Conservation (phyloP, 2,329 filamentous ascomycete genomes). For the Colletotrichum tropicicola region DNA sequence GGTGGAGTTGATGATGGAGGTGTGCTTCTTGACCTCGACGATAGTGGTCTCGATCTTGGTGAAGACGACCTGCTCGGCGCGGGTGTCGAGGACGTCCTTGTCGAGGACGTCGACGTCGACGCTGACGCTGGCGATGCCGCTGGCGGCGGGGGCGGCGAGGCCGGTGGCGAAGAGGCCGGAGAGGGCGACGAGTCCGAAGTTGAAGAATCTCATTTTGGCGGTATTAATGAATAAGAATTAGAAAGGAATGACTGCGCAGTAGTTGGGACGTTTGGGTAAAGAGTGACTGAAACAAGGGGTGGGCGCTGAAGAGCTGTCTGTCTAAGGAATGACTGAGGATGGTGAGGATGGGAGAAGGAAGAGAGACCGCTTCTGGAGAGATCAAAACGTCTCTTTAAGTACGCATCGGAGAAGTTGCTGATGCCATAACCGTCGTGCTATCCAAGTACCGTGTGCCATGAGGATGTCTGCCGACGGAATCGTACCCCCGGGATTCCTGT, state of each 20-base stretch:
- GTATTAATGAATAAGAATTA: conserved; percentile 3
- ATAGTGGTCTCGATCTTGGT: conserved; percentile 20
- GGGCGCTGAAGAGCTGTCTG: background rate
- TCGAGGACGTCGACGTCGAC: background rate
- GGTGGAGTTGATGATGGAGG: conserved; percentile 21
- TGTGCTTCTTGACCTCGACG: conserved; percentile 24
- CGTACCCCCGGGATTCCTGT: background rate
- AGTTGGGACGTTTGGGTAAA: conserved; percentile 9
- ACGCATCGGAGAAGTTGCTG: background rate
- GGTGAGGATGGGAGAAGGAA: conserved; percentile 11
- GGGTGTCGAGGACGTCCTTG: background rate
- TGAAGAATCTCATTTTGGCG: conserved; percentile 24
- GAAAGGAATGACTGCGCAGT: conserved; percentile 6
- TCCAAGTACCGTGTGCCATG: background rate
- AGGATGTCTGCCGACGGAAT: background rate
- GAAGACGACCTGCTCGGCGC: conserved; percentile 12
- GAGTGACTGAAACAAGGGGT: conserved; percentile 2
- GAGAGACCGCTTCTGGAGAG: background rate
- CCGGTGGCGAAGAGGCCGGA: conserved; percentile 16
- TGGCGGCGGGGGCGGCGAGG: conserved; percentile 9
- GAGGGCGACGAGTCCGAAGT: conserved; percentile 14
- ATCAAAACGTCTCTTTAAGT: conserved; percentile 1
- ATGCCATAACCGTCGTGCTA: background rate
- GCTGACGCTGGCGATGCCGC: background rate
- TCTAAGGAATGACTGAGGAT: conserved; percentile 25